phyloP scores from a whole-genome alignment of 495 filamentous ascomycete genomes.

The Daldinia vernicosa region DNA sequence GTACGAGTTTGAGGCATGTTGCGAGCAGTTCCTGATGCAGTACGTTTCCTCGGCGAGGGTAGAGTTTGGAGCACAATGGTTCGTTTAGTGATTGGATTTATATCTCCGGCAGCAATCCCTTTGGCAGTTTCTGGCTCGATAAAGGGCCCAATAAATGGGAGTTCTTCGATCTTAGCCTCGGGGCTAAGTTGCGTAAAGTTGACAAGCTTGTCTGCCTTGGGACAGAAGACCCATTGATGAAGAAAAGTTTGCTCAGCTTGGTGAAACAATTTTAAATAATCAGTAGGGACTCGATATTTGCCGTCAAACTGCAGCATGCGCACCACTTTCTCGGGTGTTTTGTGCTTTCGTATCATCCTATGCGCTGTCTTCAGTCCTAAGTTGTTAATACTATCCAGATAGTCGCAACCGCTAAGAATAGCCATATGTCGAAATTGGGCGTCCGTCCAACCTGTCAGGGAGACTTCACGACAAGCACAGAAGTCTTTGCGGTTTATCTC shows the following conservation, averaged over 20 bases:
- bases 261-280: conserved; percentile 79
- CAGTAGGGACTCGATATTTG: conserved; percentile 76
- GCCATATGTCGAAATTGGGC: conserved; percentile 93
- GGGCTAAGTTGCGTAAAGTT: conserved; percentile 71
- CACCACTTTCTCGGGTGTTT: conserved; percentile 82
- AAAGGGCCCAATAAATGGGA: conserved; percentile 81
- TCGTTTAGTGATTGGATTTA: conserved; percentile 89
- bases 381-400: conserved; percentile 80
- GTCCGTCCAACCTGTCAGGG: conserved; percentile 90
- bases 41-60: conserved; percentile 52
- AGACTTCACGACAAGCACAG: conserved; percentile 85
- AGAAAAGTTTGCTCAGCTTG: conserved; percentile 93
- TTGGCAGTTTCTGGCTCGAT: conserved; percentile 74
- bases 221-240: conserved; percentile 93
- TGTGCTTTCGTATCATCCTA: conserved; percentile 86
- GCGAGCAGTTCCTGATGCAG: conserved; percentile 41
- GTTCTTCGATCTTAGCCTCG: conserved; percentile 66
- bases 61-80: conserved; percentile 60
- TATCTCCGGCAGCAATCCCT: conserved; percentile 81
- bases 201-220: conserved; percentile 71
- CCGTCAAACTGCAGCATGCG: conserved; percentile 87
- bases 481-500: conserved; percentile 91
- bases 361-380: conserved; percentile 96
- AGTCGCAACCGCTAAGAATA: conserved; percentile 98
- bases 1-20: conserved; percentile 43